These are phyloP conservation scores for Russula dissimulans DNA, from an alignment of 768 basidiomycete species.

Conservation along the genomic window DNA sequence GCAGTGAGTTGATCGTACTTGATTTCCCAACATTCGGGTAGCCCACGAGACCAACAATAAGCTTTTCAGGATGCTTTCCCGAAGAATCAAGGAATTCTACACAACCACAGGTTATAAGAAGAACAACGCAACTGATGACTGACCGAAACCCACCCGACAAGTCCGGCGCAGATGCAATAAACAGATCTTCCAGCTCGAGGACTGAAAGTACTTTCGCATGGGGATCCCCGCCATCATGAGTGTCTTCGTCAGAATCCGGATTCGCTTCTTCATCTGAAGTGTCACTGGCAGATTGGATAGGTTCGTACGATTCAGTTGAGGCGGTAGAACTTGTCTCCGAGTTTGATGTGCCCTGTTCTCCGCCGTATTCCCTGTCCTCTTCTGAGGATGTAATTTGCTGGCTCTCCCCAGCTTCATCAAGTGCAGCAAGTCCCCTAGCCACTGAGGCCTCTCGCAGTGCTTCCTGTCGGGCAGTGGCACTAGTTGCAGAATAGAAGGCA, in stretches of 20 bases:
- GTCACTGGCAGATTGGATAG: not conserved
- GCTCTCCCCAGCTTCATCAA: conserved; percentile 2
- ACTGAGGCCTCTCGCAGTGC: conserved; percentile 44
- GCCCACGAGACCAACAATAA: conserved; percentile 86
- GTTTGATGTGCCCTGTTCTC: conserved; percentile 23
- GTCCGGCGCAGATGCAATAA: conserved; percentile 61
- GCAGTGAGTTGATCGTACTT: conserved; percentile 90
- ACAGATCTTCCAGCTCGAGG: conserved; percentile 78
- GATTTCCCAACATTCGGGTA: conserved; percentile 99
- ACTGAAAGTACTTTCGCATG: conserved; percentile 77
- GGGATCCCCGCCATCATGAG: conserved; percentile 44
- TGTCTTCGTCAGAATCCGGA: conserved; percentile 45
- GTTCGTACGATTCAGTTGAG: conserved; percentile 20
- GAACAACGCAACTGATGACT: not conserved
- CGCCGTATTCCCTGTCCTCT: conserved; percentile 23
- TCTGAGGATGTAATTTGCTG: conserved; percentile 11
- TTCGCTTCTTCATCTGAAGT: conserved; percentile 32
- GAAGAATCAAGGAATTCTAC: conserved; percentile 52
- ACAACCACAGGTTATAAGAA: conserved; percentile 2
- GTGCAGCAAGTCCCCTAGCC: not conserved
- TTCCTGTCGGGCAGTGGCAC: conserved; percentile 77
- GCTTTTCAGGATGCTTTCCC: conserved; percentile 50
- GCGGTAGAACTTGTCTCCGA: conserved; percentile 26
- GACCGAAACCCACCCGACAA: conserved; percentile 40
- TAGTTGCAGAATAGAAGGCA: conserved; percentile 90